Conservation (phyloP, 116 monocot genomes). For the Zostera marina region DNA sequence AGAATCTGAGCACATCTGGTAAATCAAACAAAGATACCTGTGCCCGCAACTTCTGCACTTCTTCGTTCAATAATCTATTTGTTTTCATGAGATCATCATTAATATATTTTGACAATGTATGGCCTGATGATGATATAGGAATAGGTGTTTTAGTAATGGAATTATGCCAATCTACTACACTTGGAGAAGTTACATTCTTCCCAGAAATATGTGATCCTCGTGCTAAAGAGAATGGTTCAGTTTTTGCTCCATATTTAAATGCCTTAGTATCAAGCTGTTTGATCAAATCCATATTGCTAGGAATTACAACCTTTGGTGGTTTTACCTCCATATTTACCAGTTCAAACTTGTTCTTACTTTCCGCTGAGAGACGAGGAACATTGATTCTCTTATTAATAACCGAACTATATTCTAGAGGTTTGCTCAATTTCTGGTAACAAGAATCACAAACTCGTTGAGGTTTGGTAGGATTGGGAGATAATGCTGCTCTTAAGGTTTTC, state of each 20-base stretch:
- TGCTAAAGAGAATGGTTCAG: constrained; percentile 16
- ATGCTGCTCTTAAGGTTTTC: constrained; percentile 44
- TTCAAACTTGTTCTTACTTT: constrained; percentile 10
- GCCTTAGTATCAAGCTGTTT: constrained; percentile 45
- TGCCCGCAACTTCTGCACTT: constrained; percentile 47
- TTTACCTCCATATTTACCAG: constrained; percentile 13
- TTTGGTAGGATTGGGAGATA: constrained; percentile 61
- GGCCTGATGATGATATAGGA: constrained; percentile 31
- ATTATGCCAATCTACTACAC: no score
- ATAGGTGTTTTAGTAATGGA: constrained; percentile 33
- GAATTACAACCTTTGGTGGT: constrained; percentile 8
- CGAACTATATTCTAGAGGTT: constrained; percentile 24
- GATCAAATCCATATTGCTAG: constrained; percentile 38
- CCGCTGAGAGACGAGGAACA: constrained; percentile 20
- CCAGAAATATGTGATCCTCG: constrained; percentile 6
- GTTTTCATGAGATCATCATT: constrained; percentile 42
- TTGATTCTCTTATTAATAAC: constrained; percentile 17
- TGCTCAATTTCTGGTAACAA: constrained; percentile 57
- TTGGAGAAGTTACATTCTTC: no score
- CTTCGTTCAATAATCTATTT: constrained; percentile 59
- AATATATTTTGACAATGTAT: constrained; percentile 37
- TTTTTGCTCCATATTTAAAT: constrained; percentile 35
- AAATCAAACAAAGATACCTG: constrained; percentile 32
- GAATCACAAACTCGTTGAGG: constrained; percentile 74
- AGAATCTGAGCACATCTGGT: neutral